A percentile compares a stretch with the other conserved stretches of the same genome.
These are phyloP conservation scores for Agastache rugosa DNA, from an alignment of 257 asterid genomes.

Conservation along the genomic window DNA sequence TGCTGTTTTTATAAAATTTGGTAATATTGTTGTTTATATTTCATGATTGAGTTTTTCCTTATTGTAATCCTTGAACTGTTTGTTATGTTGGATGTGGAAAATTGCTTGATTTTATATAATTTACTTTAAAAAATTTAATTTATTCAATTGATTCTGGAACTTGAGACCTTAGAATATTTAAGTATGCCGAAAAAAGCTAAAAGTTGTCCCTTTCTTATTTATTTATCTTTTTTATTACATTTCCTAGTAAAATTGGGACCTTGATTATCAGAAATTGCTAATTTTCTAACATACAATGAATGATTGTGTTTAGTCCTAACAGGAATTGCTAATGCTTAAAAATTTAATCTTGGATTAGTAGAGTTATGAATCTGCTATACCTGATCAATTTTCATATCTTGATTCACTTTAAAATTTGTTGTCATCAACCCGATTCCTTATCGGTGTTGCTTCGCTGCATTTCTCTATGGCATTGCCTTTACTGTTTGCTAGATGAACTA, in stretches of 20 bases:
- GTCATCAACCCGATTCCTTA: background rate
- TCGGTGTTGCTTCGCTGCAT: background rate
- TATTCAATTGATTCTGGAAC: background rate
- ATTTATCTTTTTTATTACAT: background rate
- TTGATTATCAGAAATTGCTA: background rate
- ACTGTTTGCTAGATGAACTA: background rate
- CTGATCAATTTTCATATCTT: background rate
- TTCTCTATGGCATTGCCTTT: background rate
- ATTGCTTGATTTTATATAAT: no score
- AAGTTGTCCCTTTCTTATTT: conserved; percentile 13
- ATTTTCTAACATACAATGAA: background rate
- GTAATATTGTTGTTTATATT: background rate
- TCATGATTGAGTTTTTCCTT: conserved; percentile 22
- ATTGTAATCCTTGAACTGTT: background rate
- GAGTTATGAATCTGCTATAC: background rate
- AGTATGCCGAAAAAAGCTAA: background rate
- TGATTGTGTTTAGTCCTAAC: background rate
- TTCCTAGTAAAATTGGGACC: background rate
- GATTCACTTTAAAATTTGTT: background rate
- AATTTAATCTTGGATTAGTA: background rate
- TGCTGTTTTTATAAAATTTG: background rate
- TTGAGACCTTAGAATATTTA: background rate
- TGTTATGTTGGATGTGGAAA: background rate
- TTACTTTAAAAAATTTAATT: background rate
- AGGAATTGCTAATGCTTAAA: background rate